Base-by-base conservation (phyloP, 331 rosid species). In the Stylosanthes scabra region DNA sequence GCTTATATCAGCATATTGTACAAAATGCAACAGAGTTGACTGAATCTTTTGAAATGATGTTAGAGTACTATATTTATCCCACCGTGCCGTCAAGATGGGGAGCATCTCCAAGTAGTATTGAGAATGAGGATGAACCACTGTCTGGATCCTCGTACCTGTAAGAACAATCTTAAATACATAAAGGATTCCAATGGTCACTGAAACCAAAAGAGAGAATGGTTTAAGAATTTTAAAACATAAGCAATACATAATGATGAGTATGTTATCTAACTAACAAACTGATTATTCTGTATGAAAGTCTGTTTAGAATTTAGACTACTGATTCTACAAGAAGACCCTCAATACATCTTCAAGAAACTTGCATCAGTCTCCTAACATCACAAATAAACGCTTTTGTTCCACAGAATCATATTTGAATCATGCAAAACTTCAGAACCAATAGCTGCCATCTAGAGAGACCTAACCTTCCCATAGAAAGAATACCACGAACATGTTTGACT, bases 381-480 rank as follows among this genome's bases (percentile, higher is more conserved):
- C 25, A 66, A 66, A 79, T 3, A 58, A 72, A 64, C 52, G 27
- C 42, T 31, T 27, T 29, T 11, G 54, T 44, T 59, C 49, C 9
- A 8, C 56, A 62, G 41, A 20, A 12, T 16, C 15, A 45, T 34
- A 44, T 54, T 60, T 46, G 40, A 72, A 65, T 49, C 11, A 68
- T 4, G 39, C 25, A 14, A 15, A 12, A 28, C 34, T 37, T 29
- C 13, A 57, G 6, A 31, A 40, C 34, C 49, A 44, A 29, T 46
- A 59, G 51, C 70, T 27, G 2, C 52, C 20, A 25, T 49, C 44
- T 59, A 62, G 68, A 71, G 66, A 59, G 60, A 74, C 58, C 74
- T 73, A 59, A 95, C 97, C 99, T 91, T 74, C 99, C 99, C 99
- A 95, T 91, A 29, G 99, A 95, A 68, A 95, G 97, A 86, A 95